Percentiles rank a stretch among this genome's conserved stretches.
Evolutionary conservation across 257 asterid species (phyloP).

Genomic region (Solanum virginianum): DNA sequence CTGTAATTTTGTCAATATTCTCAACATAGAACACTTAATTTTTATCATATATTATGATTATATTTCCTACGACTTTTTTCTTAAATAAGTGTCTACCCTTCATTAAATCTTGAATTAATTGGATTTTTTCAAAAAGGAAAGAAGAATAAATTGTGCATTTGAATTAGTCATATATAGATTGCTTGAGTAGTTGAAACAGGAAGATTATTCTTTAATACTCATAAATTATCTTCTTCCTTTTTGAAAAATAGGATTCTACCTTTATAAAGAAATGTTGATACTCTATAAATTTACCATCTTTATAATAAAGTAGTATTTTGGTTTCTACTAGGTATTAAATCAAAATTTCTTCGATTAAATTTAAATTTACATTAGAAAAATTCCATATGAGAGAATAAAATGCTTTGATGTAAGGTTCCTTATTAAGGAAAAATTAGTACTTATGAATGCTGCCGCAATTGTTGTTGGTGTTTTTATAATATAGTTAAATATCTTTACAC

Average conservation of each 20-base stretch:
- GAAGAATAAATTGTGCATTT: background rate
- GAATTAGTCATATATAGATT: background rate
- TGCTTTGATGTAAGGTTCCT: background rate
- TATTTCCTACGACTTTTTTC: background rate
- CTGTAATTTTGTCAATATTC: background rate
- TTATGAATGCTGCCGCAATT: background rate
- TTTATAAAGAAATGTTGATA: background rate
- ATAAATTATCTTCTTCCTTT: background rate
- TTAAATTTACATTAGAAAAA: background rate
- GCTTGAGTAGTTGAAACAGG: background rate
- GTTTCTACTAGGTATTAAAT: no score
- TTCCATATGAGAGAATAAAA: background rate
- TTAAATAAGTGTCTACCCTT: background rate
- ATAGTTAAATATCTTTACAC: background rate
- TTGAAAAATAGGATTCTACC: background rate
- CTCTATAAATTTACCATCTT: background rate
- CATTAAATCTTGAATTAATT: background rate
- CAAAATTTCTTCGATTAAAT: background rate
- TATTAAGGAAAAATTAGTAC: accelerated
- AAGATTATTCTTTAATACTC: background rate
- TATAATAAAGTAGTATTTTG: background rate
- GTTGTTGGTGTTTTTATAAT: background rate
- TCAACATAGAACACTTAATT: background rate
- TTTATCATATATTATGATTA: background rate
- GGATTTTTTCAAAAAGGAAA: background rate